phyloP scores from a whole-genome alignment of 2,329 filamentous ascomycete species.

The Penicillium sp. region DNA sequence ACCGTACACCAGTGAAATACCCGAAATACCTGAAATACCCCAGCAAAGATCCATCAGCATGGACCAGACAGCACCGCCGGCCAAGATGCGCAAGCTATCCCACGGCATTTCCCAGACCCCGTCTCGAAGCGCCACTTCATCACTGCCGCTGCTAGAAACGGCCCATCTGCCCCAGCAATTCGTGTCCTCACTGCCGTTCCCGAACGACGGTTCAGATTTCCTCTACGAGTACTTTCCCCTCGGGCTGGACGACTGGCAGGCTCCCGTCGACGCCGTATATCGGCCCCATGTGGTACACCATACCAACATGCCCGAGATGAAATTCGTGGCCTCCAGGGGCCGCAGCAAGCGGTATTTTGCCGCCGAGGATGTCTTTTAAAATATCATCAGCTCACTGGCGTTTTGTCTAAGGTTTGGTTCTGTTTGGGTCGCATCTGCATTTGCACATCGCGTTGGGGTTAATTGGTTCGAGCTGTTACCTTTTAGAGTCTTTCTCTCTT shows the following conservation, averaged over 20 bases:
- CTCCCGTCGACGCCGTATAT: constrained; percentile 83
- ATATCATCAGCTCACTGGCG: constrained; percentile 1
- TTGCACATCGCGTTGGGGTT: constrained; percentile 9
- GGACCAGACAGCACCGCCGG: constrained; percentile 31
- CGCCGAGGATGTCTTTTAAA: constrained; percentile 49
- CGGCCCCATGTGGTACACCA: constrained; percentile 91
- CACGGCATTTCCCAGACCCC: constrained; percentile 27
- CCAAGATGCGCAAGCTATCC: constrained; percentile 38
- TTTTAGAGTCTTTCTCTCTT: constrained; percentile 10
- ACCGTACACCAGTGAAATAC: constrained; percentile 24
- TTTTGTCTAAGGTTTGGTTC: constrained; percentile 3
- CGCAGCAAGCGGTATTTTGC: constrained; percentile 69
- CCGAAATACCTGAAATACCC: constrained; percentile 24
- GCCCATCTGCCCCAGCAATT: constrained; percentile 40
- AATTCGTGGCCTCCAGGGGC: constrained; percentile 61
- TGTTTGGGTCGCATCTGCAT: constrained; percentile 18
- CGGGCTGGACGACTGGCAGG: constrained; percentile 85
- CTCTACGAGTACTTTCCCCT: constrained; percentile 94
- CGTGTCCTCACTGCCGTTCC: constrained; percentile 51
- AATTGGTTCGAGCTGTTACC: constrained; percentile 2
- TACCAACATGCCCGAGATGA: constrained; percentile 64
- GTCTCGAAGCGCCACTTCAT: constrained; percentile 30
- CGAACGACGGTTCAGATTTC: constrained; percentile 69
- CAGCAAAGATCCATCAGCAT: constrained; percentile 25
- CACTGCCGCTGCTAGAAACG: constrained; percentile 30